A percentile compares a stretch with the other conserved stretches of the same genome.
phyloP scores from a whole-genome alignment of 441 rosid genomes.

The Pelargonium hybrid region DNA sequence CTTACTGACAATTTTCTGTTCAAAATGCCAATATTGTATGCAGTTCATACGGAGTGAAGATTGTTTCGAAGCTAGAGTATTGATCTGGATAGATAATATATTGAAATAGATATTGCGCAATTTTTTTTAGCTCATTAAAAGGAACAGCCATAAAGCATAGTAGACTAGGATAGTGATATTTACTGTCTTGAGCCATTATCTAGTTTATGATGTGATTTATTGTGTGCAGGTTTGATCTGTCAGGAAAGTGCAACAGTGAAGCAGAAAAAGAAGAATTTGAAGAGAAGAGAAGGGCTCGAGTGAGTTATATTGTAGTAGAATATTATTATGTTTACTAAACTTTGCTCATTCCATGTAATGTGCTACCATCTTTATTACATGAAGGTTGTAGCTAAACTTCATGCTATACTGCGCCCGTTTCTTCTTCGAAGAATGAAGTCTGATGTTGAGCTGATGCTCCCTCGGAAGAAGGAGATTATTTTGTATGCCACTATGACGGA shows the following conservation, averaged over 20 bases:
- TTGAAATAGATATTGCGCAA: too few relatives aligned
- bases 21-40: too few relatives aligned
- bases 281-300: constrained; percentile 79
- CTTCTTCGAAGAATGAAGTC: constrained; percentile 88
- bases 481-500: constrained; percentile 80
- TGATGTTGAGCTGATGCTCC: constrained; percentile 90
- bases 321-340: neutral
- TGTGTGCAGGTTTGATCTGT: constrained; percentile 73
- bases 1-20: too few relatives aligned
- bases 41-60: too few relatives aligned
- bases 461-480: constrained; percentile 85
- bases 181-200: neutral
- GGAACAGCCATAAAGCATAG: neutral
- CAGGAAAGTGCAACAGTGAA: constrained; percentile 50
- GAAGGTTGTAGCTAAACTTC: constrained; percentile 90
- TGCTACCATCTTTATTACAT: constrained; percentile 15
- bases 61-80: too few relatives aligned
- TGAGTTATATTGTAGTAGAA: constrained; percentile 11
- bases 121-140: neutral
- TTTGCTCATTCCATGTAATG: constrained; percentile 8
- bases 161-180: neutral
- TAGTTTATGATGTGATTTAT: constrained; percentile 11
- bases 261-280: constrained; percentile 50
- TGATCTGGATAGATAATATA: too few relatives aligned
- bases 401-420: constrained; percentile 87